These are phyloP conservation scores for Myriosclerotinia curreyana DNA, from an alignment of 2,329 filamentous ascomycete genomes.

Conservation along the genomic window DNA sequence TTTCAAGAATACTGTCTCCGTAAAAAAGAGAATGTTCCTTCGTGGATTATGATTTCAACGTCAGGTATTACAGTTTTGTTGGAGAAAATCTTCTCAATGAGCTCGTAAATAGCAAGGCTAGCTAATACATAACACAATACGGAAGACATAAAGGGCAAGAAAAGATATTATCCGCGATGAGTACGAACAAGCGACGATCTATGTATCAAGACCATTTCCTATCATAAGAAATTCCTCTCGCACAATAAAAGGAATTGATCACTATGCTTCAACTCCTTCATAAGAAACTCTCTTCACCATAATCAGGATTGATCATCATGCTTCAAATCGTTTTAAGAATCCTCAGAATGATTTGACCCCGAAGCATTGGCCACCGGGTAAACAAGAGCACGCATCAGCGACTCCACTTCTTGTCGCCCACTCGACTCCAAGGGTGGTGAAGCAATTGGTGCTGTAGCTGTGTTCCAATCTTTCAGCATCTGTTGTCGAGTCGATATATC, in stretches of 20 bases:
- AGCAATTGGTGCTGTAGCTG: neutral
- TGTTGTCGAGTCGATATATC: neutral
- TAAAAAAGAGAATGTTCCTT: neutral
- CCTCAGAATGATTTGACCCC: no score
- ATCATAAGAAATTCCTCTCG: neutral
- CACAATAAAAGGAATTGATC: neutral
- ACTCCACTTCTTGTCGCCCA: constrained; percentile 5
- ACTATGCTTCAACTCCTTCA: neutral
- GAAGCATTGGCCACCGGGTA: neutral
- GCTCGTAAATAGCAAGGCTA: neutral
- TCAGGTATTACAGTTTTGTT: neutral
- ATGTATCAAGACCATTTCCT: neutral
- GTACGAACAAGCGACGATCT: no score
- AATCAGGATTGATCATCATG: no score
- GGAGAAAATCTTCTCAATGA: neutral
- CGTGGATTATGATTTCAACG: neutral
- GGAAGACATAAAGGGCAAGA: neutral
- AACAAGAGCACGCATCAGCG: neutral
- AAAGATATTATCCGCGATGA: neutral
- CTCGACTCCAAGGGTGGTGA: neutral
- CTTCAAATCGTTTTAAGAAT: no score
- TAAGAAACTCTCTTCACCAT: no score
- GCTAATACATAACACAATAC: neutral
- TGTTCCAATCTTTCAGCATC: neutral
- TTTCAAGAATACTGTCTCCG: neutral